These are phyloP conservation scores for Xerocomellus chrysenteron DNA, from an alignment of 768 basidiomycete genomes.

Conservation along the genomic window DNA sequence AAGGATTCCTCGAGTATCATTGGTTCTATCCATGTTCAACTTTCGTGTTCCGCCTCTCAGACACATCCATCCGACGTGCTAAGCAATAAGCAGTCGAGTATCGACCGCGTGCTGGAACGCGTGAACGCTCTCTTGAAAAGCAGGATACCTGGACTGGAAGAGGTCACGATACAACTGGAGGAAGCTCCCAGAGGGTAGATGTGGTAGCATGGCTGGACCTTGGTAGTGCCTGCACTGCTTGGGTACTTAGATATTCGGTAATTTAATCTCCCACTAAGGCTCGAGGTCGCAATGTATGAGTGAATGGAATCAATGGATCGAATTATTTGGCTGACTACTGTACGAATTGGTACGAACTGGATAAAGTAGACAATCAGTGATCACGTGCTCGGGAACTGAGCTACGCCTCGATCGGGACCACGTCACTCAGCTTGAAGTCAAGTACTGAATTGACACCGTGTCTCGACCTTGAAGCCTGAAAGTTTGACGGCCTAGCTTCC, in stretches of 20 bases:
- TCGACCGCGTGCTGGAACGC: conserved; percentile 69
- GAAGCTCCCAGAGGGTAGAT: conserved; percentile 11
- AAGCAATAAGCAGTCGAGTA: conserved; percentile 14
- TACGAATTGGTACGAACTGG: too few species aligned
- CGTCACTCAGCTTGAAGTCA: too few species aligned
- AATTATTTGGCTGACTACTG: too few species aligned
- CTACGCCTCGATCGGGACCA: too few species aligned
- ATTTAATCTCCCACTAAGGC: conserved; percentile 4
- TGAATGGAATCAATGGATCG: too few species aligned
- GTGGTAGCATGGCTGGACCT: conserved; percentile 4
- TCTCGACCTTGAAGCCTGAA: neutral
- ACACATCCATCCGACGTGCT: conserved; percentile 53
- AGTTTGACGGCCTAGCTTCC: neutral
- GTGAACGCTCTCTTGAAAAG: conserved; percentile 72
- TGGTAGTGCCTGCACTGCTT: conserved; percentile 9
- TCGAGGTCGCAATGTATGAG: too few species aligned
- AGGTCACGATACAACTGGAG: conserved; percentile 89
- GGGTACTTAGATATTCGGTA: conserved; percentile 15
- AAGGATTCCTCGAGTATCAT: conserved; percentile 84
- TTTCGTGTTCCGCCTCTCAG: conserved; percentile 58
- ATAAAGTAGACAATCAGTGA: too few species aligned
- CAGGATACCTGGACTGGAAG: conserved; percentile 78
- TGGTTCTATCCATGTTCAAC: conserved; percentile 89
- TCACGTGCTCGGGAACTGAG: too few species aligned
- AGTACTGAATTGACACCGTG: neutral